Base-by-base conservation (phyloP, 805 yeast genomes). In the Cyberlindnera xishuangbannaensis region DNA sequence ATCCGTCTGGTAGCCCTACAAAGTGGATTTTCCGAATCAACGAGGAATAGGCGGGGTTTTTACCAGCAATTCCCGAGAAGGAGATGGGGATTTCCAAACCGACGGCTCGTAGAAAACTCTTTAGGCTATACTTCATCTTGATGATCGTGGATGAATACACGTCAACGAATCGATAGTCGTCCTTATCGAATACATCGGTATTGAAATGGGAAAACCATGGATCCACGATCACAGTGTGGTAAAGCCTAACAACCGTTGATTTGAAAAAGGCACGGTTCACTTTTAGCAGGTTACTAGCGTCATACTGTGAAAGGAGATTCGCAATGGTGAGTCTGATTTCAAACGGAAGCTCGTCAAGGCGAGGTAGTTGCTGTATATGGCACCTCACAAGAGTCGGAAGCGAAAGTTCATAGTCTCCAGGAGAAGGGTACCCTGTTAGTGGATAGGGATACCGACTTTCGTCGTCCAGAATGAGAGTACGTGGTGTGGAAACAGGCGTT, bases 1-100 rank as follows among this genome's bases (percentile, higher is more conserved):
- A 55, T 16, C 68, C 63, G 39, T 67, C 70, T 0, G 74, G 75
- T 5, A 70, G 42, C 16, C 51, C 48, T 2, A 61, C 45, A 31
- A 65, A 56, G 28, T 54, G 59, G 15, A 70, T 42, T 12, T 45
- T 41, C 26, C 44, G 44, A 4, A 63, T 48, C 11, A 47, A 36
- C 4, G 19, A 10, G 1, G 52, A 42, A 25, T 47, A 49, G 1
- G 23, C 15, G 12, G 20, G 17, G 2, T 11, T 28, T 7, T n/a
- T 20, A 2, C 18, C 17, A 5, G 34, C 31, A 17, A 14, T 18
- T 2, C 34, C 37, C 4, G 31, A 15, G 3, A 15, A 25, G 2
- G 17, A 11, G 4, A 45, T 17, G 3, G 47, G 43, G 2, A 41
- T 18, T 2, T 18, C 18, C 14, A 34, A 19, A 7, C 25, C 19